These are phyloP conservation scores for Phytophthora megakarya DNA, from an alignment of 352 stramenopile species.

Conservation along the genomic window DNA sequence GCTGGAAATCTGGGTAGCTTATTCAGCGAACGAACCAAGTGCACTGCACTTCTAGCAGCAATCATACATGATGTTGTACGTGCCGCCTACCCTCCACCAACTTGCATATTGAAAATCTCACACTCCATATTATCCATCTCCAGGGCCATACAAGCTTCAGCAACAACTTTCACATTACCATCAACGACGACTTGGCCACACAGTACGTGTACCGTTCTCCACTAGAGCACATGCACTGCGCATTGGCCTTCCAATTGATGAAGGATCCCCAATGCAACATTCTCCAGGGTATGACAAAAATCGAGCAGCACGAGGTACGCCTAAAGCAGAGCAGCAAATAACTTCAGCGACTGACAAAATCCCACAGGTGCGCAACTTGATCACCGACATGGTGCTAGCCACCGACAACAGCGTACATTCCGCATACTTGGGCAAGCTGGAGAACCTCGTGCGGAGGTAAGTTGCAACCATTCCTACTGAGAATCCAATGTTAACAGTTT, in stretches of 20 bases:
- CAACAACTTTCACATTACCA: slow-evolving; percentile 88
- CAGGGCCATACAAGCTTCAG: slow-evolving; percentile 87
- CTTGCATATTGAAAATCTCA: neutral
- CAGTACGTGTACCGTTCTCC: slow-evolving; percentile 85
- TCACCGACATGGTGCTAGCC: slow-evolving; percentile 88
- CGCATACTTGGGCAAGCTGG: slow-evolving; percentile 76
- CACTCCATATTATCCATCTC: neutral
- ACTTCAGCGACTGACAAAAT: slow-evolving; percentile 2
- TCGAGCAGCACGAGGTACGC: slow-evolving; percentile 74
- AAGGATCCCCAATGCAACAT: slow-evolving; percentile 74
- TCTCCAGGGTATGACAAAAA: slow-evolving; percentile 68
- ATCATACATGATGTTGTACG: slow-evolving; percentile 84
- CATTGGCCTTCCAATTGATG: slow-evolving; percentile 79
- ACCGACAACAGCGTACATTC: slow-evolving; percentile 89
- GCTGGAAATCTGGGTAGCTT: slow-evolving; percentile 55
- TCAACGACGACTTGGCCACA: slow-evolving; percentile 81
- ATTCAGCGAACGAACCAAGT: slow-evolving; percentile 68
- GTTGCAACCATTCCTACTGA: neutral
- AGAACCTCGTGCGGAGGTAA: slow-evolving; percentile 68
- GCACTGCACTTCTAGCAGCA: slow-evolving; percentile 73
- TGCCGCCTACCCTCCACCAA: neutral
- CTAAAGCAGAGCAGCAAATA: neutral
- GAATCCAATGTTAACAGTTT: neutral
- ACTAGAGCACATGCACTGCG: slow-evolving; percentile 89
- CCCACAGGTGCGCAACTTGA: slow-evolving; percentile 64